phyloP scores from a whole-genome alignment of 1,284 basidiomycete genomes.

The Tilletia indica region DNA sequence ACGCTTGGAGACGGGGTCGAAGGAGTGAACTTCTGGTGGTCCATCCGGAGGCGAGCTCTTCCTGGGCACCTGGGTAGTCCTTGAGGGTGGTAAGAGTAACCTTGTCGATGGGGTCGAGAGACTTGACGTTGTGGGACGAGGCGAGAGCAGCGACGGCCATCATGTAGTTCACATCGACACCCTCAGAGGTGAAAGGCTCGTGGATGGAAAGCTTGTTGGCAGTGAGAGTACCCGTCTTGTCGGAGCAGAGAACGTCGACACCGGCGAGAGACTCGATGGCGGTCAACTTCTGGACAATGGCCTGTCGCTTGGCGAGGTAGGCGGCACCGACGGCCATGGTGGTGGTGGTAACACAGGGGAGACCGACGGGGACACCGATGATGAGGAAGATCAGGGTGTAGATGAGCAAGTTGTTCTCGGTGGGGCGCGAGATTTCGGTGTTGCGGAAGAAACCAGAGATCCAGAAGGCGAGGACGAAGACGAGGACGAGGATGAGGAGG shows the following conservation, averaged over 20 bases:
- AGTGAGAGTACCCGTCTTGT: slow-evolving; percentile 65
- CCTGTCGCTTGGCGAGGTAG: slow-evolving; percentile 63
- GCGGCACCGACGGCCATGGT: slow-evolving; percentile 64
- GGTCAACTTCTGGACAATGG: slow-evolving; percentile 67
- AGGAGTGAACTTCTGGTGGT: slow-evolving; percentile 63
- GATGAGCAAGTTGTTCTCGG: slow-evolving; percentile 61
- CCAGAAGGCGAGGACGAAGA: slow-evolving; percentile 60
- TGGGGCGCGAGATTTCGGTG: slow-evolving; percentile 60
- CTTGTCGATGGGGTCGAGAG: slow-evolving; percentile 64
- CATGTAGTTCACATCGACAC: slow-evolving; percentile 60
- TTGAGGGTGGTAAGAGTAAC: slow-evolving; percentile 63
- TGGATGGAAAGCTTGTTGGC: slow-evolving; percentile 65
- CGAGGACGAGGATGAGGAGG: slow-evolving; percentile 62
- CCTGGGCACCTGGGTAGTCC: slow-evolving; percentile 62
- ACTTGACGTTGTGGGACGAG: slow-evolving; percentile 63
- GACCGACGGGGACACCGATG: slow-evolving; percentile 64
- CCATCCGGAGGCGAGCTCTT: slow-evolving; percentile 62
- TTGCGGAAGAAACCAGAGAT: slow-evolving; percentile 62
- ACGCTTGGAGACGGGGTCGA: slow-evolving; percentile 65
- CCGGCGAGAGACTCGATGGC: slow-evolving; percentile 65
- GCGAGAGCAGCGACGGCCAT: slow-evolving; percentile 63
- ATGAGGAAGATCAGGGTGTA: slow-evolving; percentile 62
- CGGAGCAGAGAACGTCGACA: slow-evolving; percentile 64
- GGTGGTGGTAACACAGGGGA: slow-evolving; percentile 63
- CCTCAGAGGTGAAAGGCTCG: slow-evolving; percentile 60